Conservation (phyloP, 192 early-diverging fungal species). For the Coemansia sp. region DNA sequence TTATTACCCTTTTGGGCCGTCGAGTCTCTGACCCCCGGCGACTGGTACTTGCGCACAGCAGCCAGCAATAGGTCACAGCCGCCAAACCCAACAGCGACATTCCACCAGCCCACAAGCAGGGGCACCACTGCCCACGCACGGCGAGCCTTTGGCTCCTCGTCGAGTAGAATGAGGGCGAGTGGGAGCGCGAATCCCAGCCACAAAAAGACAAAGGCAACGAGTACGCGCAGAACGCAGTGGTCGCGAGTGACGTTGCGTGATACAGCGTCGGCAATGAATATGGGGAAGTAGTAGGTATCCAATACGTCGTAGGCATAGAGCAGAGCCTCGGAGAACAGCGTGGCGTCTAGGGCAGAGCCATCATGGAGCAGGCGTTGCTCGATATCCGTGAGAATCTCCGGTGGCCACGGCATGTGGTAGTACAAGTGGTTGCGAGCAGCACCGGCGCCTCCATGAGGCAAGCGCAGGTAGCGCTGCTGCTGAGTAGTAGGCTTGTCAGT, state of each 20-base stretch:
- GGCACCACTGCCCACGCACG: slow-evolving; percentile 46
- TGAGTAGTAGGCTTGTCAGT: slow-evolving; percentile 11
- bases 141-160: slow-evolving; percentile 38
- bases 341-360: slow-evolving; percentile 42
- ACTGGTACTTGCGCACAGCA: slow-evolving; percentile 54
- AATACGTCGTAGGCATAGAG: slow-evolving; percentile 55
- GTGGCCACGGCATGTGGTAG: slow-evolving; percentile 58
- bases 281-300: slow-evolving; percentile 56
- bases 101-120: slow-evolving; percentile 53
- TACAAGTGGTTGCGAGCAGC: slow-evolving; percentile 39
- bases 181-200: slow-evolving; percentile 56
- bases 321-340: slow-evolving; percentile 48
- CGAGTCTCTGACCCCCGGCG: slow-evolving; percentile 18
- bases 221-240: slow-evolving; percentile 50
- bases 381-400: slow-evolving; percentile 54
- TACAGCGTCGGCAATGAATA: slow-evolving; percentile 49
- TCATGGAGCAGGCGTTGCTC: slow-evolving; percentile 50
- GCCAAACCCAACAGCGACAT: slow-evolving; percentile 55
- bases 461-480: slow-evolving; percentile 13
- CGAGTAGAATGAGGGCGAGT: slow-evolving; percentile 43
- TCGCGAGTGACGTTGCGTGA: slow-evolving; percentile 55
- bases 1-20: neutral
- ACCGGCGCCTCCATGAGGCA: slow-evolving; percentile 26
- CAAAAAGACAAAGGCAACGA: slow-evolving; percentile 43
- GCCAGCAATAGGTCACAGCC: slow-evolving; percentile 51